phyloP scores from a whole-genome alignment of 129 eudicot species.

The Lactuca saligna region DNA sequence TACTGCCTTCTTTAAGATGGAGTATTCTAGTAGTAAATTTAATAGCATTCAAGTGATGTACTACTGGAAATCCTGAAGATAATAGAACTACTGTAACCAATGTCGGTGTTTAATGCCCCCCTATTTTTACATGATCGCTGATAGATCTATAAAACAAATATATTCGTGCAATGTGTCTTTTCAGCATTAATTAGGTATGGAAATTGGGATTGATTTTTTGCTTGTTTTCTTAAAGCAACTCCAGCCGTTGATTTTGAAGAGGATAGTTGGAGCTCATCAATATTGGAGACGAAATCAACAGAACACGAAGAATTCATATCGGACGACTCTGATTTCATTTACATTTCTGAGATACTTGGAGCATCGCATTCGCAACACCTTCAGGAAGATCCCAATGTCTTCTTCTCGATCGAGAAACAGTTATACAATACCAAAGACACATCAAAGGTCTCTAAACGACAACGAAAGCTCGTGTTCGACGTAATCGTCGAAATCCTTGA shows the following conservation, averaged over 20 bases:
- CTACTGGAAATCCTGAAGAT: too few species aligned
- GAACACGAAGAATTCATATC: slow-evolving; percentile 39
- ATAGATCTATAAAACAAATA: not conserved
- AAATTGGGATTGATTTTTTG: not conserved
- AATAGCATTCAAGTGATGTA: too few species aligned
- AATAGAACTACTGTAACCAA: not conserved
- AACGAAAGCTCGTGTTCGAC: slow-evolving; percentile 76
- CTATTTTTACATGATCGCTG: not conserved
- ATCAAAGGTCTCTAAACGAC: slow-evolving; percentile 48
- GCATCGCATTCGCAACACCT: slow-evolving; percentile 44
- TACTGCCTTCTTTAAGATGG: too few species aligned
- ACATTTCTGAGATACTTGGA: slow-evolving; percentile 59
- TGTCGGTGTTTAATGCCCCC: slow-evolving; percentile 1
- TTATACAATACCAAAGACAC: slow-evolving; percentile 46
- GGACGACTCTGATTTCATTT: slow-evolving; percentile 54
- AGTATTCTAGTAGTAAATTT: too few species aligned
- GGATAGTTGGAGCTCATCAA: slow-evolving; percentile 45
- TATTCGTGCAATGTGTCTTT: not conserved
- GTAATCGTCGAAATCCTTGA: slow-evolving; percentile 55
- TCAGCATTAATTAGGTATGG: not conserved
- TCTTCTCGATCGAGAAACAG: slow-evolving; percentile 60
- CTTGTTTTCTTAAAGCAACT: slow-evolving; percentile 23
- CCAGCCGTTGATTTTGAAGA: slow-evolving; percentile 45
- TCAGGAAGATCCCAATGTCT: slow-evolving; percentile 51
- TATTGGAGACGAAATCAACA: slow-evolving; percentile 22